Conservation (phyloP, 352 stramenopile species). For the Globisporangium camurandrum region DNA sequence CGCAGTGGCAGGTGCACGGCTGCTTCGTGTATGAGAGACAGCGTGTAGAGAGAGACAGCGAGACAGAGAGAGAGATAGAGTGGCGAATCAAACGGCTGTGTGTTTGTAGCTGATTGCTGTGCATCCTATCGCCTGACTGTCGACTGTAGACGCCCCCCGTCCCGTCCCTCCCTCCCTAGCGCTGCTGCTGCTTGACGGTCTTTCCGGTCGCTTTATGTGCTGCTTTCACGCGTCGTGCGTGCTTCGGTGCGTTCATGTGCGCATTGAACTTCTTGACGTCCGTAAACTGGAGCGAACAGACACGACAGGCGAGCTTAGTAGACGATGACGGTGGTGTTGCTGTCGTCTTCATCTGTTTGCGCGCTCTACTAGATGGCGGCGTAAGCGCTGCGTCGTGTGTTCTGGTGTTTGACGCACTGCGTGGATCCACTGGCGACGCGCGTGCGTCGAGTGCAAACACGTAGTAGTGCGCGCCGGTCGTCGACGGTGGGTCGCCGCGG, state of each 20-base stretch:
- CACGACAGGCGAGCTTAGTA: conserved; percentile 37
- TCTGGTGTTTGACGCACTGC: not conserved
- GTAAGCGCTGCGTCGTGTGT: no score
- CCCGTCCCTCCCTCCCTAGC: not conserved
- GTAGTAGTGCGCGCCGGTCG: conserved; percentile 53
- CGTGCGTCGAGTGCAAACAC: conserved; percentile 48
- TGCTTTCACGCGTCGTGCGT: conserved; percentile 61
- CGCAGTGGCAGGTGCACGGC: conserved; percentile 23
- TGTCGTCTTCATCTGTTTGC: not conserved
- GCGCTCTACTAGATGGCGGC: no score
- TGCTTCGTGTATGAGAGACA: conserved; percentile 16
- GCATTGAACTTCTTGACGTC: conserved; percentile 80
- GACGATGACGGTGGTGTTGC: no score
- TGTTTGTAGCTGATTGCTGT: no score
- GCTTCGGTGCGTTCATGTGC: conserved; percentile 83
- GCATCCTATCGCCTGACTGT: no score
- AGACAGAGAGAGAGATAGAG: not conserved
- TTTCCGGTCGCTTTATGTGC: no score
- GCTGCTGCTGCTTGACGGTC: conserved; percentile 29
- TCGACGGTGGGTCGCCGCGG: conserved; percentile 66
- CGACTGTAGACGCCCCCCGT: not conserved
- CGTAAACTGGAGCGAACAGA: conserved; percentile 46
- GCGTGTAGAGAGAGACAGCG: not conserved
- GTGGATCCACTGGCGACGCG: conserved; percentile 23
- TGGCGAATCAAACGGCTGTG: not conserved